phyloP scores from a whole-genome alignment of 148 eudicot genomes.

The Vaccinium corymbosum region DNA sequence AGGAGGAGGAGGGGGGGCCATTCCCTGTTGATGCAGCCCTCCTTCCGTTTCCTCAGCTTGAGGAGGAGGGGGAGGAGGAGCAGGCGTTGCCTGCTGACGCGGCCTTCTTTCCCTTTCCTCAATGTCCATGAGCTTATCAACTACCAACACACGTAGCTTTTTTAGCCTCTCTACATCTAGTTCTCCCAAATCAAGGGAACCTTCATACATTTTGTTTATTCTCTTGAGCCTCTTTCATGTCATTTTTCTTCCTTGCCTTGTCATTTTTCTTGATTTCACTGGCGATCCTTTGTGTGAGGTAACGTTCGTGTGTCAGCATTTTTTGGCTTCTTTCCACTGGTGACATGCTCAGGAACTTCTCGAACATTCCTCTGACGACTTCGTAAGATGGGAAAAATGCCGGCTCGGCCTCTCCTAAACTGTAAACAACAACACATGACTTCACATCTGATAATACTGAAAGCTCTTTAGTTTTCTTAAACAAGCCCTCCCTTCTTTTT shows the following conservation, averaged over 20 bases:
- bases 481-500: conserved; percentile 20
- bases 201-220: background rate
- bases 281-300: conserved; percentile 14
- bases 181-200: background rate
- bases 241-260: background rate
- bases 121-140: background rate
- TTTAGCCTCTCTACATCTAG: background rate
- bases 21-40: no score
- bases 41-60: no score
- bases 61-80: no score
- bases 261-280: background rate
- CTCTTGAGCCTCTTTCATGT: background rate
- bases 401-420: background rate
- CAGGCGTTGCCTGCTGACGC: background rate
- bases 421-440: conserved; percentile 15
- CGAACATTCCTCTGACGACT: background rate
- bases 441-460: conserved; percentile 15
- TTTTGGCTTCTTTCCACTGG: conserved; percentile 9
- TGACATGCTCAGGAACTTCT: conserved; percentile 16
- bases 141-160: background rate
- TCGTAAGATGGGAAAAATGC: conserved; percentile 17
- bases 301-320: conserved; percentile 19
- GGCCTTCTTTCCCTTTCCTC: background rate
- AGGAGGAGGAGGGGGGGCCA: background rate
- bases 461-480: conserved; percentile 28